A percentile compares a stretch with the other conserved stretches of the same genome.
Conservation (phyloP, 2,329 filamentous ascomycete genomes). For the Xylaria sp. region DNA sequence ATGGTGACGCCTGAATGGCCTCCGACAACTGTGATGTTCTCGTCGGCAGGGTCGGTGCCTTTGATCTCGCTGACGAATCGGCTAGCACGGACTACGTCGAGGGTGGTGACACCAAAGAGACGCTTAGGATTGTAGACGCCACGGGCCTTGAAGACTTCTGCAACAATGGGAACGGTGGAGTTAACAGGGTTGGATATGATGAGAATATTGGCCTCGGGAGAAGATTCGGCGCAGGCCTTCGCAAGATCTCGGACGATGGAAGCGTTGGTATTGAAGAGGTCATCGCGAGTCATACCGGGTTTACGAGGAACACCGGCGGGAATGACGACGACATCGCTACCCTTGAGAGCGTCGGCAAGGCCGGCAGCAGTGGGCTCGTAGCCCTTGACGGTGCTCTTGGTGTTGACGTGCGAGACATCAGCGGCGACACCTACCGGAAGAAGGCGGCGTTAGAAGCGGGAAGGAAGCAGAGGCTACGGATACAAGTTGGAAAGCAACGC, state of each 20-base stretch:
- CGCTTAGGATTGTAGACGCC: slow-evolving; percentile 99
- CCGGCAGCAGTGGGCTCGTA: slow-evolving; percentile 82
- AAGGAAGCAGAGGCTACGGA: not conserved
- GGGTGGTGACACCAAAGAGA: slow-evolving; percentile 98
- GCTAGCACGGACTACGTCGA: slow-evolving; percentile 96
- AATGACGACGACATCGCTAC: slow-evolving; percentile 93
- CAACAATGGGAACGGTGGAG: slow-evolving; percentile 97
- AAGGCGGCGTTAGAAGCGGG: not conserved
- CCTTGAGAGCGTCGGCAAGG: slow-evolving; percentile 83
- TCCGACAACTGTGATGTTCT: slow-evolving; percentile 96
- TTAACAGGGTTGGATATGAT: slow-evolving; percentile 99
- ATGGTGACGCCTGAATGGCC: slow-evolving; percentile 99
- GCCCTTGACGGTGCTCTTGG: slow-evolving; percentile 92
- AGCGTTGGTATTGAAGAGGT: slow-evolving; percentile 99
- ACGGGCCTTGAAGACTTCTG: slow-evolving; percentile 94
- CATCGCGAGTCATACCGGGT: slow-evolving; percentile 99
- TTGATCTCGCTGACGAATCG: slow-evolving; percentile 98
- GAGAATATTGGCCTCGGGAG: slow-evolving; percentile 93
- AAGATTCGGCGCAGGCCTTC: slow-evolving; percentile 89
- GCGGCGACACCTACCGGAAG: slow-evolving; percentile 84
- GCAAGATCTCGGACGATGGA: slow-evolving; percentile 98
- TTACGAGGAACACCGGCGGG: slow-evolving; percentile 98
- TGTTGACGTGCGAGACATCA: slow-evolving; percentile 99
- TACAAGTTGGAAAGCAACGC: not conserved
- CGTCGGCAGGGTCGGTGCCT: slow-evolving; percentile 86